Conservation (phyloP, 495 filamentous ascomycete genomes). For the Aspergillus saccharolyticus region DNA sequence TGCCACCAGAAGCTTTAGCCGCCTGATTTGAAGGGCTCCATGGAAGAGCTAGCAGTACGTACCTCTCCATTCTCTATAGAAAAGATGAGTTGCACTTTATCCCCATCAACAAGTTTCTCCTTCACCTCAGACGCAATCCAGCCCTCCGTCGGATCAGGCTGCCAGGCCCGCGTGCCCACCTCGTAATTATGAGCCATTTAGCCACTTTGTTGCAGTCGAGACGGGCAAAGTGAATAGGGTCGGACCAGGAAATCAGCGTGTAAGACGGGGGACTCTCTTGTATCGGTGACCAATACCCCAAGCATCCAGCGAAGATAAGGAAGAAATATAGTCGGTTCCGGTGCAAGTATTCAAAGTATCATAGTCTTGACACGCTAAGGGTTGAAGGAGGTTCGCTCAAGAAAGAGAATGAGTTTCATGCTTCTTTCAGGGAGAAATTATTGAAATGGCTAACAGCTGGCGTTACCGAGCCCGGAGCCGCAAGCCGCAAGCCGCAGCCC, state of each 20-base stretch:
- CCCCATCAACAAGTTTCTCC: slow-evolving; percentile 77
- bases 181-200: slow-evolving; percentile 94
- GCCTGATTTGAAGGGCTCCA: background rate
- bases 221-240: slow-evolving; percentile 10
- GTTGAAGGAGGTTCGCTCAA: background rate
- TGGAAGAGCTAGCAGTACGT: slow-evolving; percentile 20
- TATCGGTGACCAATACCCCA: background rate
- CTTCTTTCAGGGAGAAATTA: slow-evolving; percentile 20
- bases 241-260: slow-evolving; percentile 6
- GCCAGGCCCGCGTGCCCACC: slow-evolving; percentile 96
- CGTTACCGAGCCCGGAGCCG: slow-evolving; percentile 26
- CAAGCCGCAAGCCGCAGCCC: slow-evolving; percentile 26
- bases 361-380: background rate
- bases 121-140: slow-evolving; percentile 96
- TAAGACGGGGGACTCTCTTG: slow-evolving; percentile 7
- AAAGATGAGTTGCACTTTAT: slow-evolving; percentile 83
- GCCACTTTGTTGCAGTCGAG: slow-evolving; percentile 3
- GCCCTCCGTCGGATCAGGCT: slow-evolving; percentile 90
- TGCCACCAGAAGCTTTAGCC: slow-evolving; percentile 20
- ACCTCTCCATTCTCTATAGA: slow-evolving; percentile 92
- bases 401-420: slow-evolving; percentile 14
- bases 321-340: background rate
- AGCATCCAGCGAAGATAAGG: slow-evolving; percentile 3
- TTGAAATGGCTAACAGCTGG: slow-evolving; percentile 30
- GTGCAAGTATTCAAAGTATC: background rate